Base-by-base conservation (phyloP, 2,329 filamentous ascomycete species). In the Scorias spongiosa region DNA sequence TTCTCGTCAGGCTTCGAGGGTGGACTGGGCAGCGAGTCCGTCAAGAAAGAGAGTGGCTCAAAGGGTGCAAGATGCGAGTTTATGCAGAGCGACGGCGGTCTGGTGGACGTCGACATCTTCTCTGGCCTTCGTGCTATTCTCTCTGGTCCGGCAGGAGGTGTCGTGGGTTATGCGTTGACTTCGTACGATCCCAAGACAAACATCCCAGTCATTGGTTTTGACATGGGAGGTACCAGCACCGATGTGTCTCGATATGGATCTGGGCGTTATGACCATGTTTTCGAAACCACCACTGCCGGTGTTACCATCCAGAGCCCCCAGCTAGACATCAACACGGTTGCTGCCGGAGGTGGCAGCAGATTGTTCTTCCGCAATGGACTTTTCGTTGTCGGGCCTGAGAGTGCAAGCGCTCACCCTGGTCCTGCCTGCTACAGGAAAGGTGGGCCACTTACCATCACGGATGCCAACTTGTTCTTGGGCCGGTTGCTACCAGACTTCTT, bases 171-270 rank as follows among this genome's bases (percentile, higher is more conserved):
- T 60, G 87, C 88, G 14, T 77, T 89, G 15, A 95, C 89, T 0
- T 91, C 83, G 1, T 95, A 91, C 59, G 88, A 95, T 51, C 74
- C 81, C 0, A 70, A 81, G 42, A 91, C 85, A 3, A 84, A 79
- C 57, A 85, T 76, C 1, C 86, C 87, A 0, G 83, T 95, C 3
- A 94, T 95, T 54, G 88, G 88, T 0, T 95, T 95, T 56, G 88
- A 95, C 53, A 95, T 95, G 88, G 86, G 86, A 32, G 88, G 88
- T 10, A 95, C 88, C 0, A 88, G 81, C 45, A 95, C 88, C 1
- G 88, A 95, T 60, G 85, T 94, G 9, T 93, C 84, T 29, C 72
- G 88, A 41, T 95, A 89, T 54, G 60, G 60, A 2, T 78, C 81
- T 43, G 88, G 88, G 12, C 72, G 84, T 44, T 89, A 93, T 55